Base-by-base conservation (phyloP, 202 grass and related monocot species). In the Elaeis oleifera region DNA sequence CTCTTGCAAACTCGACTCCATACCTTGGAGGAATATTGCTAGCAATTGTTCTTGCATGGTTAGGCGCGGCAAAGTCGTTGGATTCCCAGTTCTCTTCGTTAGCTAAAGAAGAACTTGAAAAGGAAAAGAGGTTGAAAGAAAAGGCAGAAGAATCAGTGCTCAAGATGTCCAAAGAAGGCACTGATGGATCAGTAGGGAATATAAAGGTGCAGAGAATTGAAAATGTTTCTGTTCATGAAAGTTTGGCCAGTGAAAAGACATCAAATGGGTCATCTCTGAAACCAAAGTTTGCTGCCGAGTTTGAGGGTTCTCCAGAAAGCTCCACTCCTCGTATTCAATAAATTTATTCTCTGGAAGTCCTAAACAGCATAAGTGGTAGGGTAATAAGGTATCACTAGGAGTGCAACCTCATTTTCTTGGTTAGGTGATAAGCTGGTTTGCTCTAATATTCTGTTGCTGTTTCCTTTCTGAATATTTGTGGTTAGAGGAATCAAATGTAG, bases 1-100 rank as follows among this genome's bases (percentile, higher is more conserved):
- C 90, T 70, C 81, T 95, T 53, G 85, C 85, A 50, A 95, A 89
- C 73, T 95, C 90, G 1, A 95, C 90, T 36, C 90, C 90, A 5
- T 95, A 89, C 71, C 85, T 95, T 14, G 85, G 85, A 0, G 90
- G 85, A 59, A 73, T 89, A 68, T 68, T 95, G 18, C 51, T 95
- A 61, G 59, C 80, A 6, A 81, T 83, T 18, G 90, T 95, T 73
- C 77, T 90, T 14, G 67, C 82, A 0, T 95, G 90, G 85, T 73
- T 90, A 50, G 78, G 79, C 0, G 85, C 85, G 0, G 90, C 90
- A 5, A 73, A 54, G 60, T 95, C 85, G 62, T 50, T 95, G 71
- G 83, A 95, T 77, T 71, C 73, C 51, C 82, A 95, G 25, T 95
- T 95, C 82, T 74, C 85, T 26, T 61, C 61, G 64, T 71, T 95